phyloP scores from a whole-genome alignment of 805 yeast species.

The Kodamaea hsintzibuensis region DNA sequence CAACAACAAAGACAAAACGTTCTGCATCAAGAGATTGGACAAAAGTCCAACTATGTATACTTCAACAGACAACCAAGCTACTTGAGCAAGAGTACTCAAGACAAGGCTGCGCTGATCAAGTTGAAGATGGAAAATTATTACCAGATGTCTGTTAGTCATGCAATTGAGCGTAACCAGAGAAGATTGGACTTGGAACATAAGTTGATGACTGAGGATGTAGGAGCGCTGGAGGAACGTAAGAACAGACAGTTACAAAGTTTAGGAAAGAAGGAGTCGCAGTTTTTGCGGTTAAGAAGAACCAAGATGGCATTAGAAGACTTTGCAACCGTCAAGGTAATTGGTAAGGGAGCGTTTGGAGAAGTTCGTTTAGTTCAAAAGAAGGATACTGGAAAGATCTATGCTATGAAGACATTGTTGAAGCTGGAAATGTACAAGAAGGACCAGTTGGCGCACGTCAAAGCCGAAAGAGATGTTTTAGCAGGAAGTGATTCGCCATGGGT shows the following conservation, averaged over 20 bases:
- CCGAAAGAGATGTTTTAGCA: constrained; percentile 93
- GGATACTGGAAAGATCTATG: constrained; percentile 90
- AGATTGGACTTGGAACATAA: constrained; percentile 80
- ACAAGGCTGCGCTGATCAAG: constrained; percentile 81
- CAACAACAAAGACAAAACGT: constrained; percentile 9
- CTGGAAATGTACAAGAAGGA: constrained; percentile 94
- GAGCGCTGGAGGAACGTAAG: constrained; percentile 75
- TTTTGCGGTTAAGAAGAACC: constrained; percentile 81
- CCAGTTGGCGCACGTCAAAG: constrained; percentile 92
- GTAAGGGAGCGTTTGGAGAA: constrained; percentile 98
- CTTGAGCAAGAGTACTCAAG: constrained; percentile 73
- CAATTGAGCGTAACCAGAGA: constrained; percentile 94
- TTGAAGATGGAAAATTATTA: constrained; percentile 81
- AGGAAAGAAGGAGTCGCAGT: constrained; percentile 88
- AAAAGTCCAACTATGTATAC: constrained; percentile 53
- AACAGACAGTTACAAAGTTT: constrained; percentile 77
- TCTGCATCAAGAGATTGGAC: constrained; percentile 4
- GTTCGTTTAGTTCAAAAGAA: constrained; percentile 90
- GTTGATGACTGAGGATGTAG: constrained; percentile 63
- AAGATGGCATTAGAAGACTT: constrained; percentile 81
- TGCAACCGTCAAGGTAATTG: constrained; percentile 82
- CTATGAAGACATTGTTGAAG: constrained; percentile 90
- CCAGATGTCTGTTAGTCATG: constrained; percentile 83
- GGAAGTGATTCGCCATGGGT: constrained; percentile 90
- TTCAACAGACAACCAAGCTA: constrained; percentile 83